phyloP scores from a whole-genome alignment of 2,329 filamentous ascomycete genomes.

The Xylariaceae sp. region DNA sequence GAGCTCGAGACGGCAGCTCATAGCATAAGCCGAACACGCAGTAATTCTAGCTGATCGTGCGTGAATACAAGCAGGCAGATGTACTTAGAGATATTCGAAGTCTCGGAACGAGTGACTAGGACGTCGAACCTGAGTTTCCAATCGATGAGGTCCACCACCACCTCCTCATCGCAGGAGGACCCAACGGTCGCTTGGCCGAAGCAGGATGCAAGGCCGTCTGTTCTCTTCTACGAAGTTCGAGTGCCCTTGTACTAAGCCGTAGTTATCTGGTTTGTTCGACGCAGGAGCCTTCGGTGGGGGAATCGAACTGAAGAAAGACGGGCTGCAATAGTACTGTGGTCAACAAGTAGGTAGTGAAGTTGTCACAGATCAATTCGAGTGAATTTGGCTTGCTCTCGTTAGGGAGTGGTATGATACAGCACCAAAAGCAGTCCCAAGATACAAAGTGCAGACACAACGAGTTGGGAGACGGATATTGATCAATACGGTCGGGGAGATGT shows the following conservation, averaged over 20 bases:
- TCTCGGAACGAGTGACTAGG: conserved; percentile 27
- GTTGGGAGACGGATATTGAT: neutral
- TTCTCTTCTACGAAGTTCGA: conserved; percentile 3
- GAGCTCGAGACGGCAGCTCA: conserved; percentile 30
- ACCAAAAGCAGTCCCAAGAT: conserved; percentile 1
- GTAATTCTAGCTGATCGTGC: no score
- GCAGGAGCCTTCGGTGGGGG: conserved; percentile 17
- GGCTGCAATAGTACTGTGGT: neutral
- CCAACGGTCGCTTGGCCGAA: conserved; percentile 39
- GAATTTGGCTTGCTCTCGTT: neutral
- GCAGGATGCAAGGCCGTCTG: conserved; percentile 10
- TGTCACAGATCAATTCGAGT: neutral
- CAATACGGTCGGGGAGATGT: neutral
- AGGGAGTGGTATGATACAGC: conserved; percentile 6
- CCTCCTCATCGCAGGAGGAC: conserved; percentile 46
- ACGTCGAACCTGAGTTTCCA: conserved; percentile 38
- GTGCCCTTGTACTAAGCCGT: conserved; percentile 8
- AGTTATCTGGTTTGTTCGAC: conserved; percentile 1
- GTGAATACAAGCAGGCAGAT: conserved; percentile 19
- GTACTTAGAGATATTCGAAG: conserved; percentile 20
- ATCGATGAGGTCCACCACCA: conserved; percentile 42
- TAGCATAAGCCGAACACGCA: conserved; percentile 34
- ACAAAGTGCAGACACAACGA: neutral
- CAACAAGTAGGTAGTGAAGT: conserved; percentile 3
- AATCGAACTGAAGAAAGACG: neutral